Evolutionary conservation across 768 basidiomycete genomes (phyloP).

Genomic region (Pholiota microspora): DNA sequence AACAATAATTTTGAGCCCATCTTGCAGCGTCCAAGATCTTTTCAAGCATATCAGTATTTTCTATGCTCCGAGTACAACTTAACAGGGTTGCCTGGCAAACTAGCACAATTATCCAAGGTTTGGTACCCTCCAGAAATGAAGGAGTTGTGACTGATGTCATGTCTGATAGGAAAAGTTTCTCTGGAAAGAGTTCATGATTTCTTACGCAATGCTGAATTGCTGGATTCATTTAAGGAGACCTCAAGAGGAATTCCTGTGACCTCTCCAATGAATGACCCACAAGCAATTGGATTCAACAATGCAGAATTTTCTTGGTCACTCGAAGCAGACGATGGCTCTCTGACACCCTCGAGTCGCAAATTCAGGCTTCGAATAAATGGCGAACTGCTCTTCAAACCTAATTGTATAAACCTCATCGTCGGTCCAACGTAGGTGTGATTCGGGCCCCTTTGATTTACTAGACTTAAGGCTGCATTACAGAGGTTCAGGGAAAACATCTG

Average conservation of each 20-base stretch:
- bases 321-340: constrained; percentile 19
- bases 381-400: constrained; percentile 52
- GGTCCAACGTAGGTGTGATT: constrained; percentile 45
- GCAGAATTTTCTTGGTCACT: constrained; percentile 56
- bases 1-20: constrained; percentile 17
- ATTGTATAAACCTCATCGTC: constrained; percentile 54
- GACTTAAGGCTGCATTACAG: constrained; percentile 2
- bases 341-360: constrained; percentile 40
- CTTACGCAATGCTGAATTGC: constrained; percentile 44
- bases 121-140: too few relatives aligned
- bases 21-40: constrained; percentile 39
- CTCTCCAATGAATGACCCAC: constrained; percentile 1
- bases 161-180: constrained; percentile 52
- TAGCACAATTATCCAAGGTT: constrained; percentile 8
- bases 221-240: constrained; percentile 31
- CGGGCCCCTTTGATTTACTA: neutral
- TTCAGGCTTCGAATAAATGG: constrained; percentile 54
- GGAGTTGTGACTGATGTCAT: constrained; percentile 15
- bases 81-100: constrained; percentile 32
- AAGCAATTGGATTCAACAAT: constrained; percentile 46
- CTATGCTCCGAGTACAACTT: constrained; percentile 54
- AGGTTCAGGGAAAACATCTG: constrained; percentile 60
- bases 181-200: constrained; percentile 50
- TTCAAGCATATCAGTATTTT: constrained; percentile 59
- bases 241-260: neutral